These are phyloP conservation scores for Colletotrichum coccodes DNA, from an alignment of 2,329 filamentous ascomycete species.

Conservation along the genomic window DNA sequence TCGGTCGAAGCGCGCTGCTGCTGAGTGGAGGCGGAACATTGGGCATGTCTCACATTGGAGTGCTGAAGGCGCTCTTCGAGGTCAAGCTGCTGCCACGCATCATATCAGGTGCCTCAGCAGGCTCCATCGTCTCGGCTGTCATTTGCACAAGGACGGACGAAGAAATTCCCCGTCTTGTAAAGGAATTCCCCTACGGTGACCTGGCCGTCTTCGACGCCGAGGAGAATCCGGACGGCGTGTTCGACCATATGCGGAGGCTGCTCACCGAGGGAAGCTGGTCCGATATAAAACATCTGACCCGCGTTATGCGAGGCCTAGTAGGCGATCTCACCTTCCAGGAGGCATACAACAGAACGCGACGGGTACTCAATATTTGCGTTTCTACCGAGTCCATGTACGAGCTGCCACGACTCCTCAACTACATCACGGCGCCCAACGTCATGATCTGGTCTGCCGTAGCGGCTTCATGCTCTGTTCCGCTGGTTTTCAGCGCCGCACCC, in stretches of 20 bases:
- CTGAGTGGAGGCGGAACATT: constrained; percentile 89
- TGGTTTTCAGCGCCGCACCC: constrained; percentile 83
- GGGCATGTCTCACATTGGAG: constrained; percentile 92
- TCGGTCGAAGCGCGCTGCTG: constrained; percentile 84
- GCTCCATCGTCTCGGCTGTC: constrained; percentile 86
- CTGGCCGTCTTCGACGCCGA: constrained; percentile 81
- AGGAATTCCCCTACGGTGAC: constrained; percentile 81
- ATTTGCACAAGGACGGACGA: constrained; percentile 82
- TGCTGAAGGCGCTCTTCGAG: constrained; percentile 84
- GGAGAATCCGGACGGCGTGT: constrained; percentile 66
- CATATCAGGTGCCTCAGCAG: constrained; percentile 87
- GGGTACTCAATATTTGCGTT: constrained; percentile 94
- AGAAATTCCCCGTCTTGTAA: constrained; percentile 77
- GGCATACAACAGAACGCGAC: constrained; percentile 91
- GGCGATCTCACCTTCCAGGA: constrained; percentile 96
- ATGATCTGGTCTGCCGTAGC: constrained; percentile 96
- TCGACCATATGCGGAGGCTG: constrained; percentile 77
- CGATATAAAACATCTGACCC: constrained; percentile 82
- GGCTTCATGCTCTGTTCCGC: constrained; percentile 92
- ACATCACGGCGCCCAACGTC: constrained; percentile 92
- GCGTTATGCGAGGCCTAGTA: constrained; percentile 83
- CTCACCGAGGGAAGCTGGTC: constrained; percentile 87
- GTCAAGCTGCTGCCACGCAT: constrained; percentile 82
- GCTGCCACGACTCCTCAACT: constrained; percentile 87
- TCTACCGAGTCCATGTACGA: constrained; percentile 90